Base-by-base conservation (phyloP, 371 early-diverging fungal species). In the Paraphysoderma sedebokerense region DNA sequence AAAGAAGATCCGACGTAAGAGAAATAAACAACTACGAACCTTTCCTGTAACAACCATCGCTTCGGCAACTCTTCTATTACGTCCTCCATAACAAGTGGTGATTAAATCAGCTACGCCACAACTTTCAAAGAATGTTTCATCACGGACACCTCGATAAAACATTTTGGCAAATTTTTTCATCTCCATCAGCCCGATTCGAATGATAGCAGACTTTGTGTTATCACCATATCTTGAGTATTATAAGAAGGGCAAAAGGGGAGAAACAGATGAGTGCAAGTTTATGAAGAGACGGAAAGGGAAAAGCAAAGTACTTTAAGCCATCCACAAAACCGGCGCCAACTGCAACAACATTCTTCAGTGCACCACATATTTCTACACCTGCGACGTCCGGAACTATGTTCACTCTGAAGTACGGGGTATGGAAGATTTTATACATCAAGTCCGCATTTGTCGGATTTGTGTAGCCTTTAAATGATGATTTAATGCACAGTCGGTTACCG, bases 271-370 rank as follows among this genome's bases (percentile, higher is more conserved):
- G 63, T 50, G 12, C 63, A 60, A 15, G 68, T 69, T 52, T 13
- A 34, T 41, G 28, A 15, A 41, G 28, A 41, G 15, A 15, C 12
- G 13, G 17, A 20, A 20, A 34, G 35, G 41, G 12, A 17, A 48
- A 48, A 48, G 9, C 24, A 46, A 22, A 15, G 32, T 52, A 61
- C 52, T 67, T 61, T 11, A 87, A 68, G 17, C 96, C 98, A 61
- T 91, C 89, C 38, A 89, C 85, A 49, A 98, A 72, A 36, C 99
- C 99, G 48, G 90, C 98, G 31, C 85, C 99, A 44, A 98, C 77
- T 20, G 93, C 95, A n/a, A 98, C 84, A 19, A 99, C 80, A 73
- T 99, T 98, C 74, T 99, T 99, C 32, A 99, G 62, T 3, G 98
- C 95, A 52, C 98, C 98, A 65, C 92, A 97, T 28, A 98, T 65